Conservation (phyloP, 2,329 filamentous ascomycete genomes). For the Alternaria ethzedia region DNA sequence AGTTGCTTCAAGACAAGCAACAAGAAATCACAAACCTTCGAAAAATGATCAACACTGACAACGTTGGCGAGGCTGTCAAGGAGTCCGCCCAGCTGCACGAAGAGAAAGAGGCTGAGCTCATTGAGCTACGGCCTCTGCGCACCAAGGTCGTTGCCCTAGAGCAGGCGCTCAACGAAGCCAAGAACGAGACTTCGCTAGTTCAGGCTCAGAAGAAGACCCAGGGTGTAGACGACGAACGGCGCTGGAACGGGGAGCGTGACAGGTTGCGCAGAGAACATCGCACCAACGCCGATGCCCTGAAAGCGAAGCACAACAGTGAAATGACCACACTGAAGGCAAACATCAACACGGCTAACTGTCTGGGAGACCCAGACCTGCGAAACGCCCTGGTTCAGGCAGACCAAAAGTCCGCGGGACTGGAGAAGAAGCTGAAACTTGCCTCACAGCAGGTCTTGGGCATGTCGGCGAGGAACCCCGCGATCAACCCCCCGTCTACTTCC, state of each 20-base stretch:
- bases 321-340: neutral
- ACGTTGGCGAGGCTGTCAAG: neutral
- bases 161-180: neutral
- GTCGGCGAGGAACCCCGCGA: neutral
- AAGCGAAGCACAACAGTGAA: neutral
- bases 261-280: neutral
- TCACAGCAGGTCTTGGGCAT: neutral
- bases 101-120: neutral
- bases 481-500: neutral
- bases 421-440: neutral
- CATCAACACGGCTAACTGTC: neutral
- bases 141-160: neutral
- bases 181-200: neutral
- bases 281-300: neutral
- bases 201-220: slow-evolving; percentile 1
- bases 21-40: neutral
- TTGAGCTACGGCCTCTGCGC: neutral
- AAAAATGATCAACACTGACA: neutral
- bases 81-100: neutral
- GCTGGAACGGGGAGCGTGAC: neutral
- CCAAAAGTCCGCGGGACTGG: neutral
- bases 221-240: neutral
- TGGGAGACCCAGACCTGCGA: neutral
- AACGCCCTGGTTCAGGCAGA: neutral
- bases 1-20: neutral